phyloP scores from a whole-genome alignment of 768 basidiomycete genomes.

The Leccinum broughii region DNA sequence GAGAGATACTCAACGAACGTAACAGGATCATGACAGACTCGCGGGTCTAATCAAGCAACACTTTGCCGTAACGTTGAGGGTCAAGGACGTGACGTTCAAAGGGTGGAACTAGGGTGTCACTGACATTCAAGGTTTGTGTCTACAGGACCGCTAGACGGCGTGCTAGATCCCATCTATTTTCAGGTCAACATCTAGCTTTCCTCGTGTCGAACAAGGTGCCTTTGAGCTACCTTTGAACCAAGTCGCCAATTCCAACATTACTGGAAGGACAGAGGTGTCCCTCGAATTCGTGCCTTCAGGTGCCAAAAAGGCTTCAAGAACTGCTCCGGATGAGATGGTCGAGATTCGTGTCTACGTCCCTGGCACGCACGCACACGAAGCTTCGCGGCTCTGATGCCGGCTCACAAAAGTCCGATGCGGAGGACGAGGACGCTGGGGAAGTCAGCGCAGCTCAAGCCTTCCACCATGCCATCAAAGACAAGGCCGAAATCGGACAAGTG shows the following conservation, averaged over 20 bases:
- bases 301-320: slow-evolving; percentile 44
- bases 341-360: slow-evolving; percentile 98
- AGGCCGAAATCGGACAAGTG: slow-evolving; percentile 91
- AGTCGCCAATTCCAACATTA: slow-evolving; percentile 97
- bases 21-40: slow-evolving; percentile 89
- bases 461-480: slow-evolving; percentile 95
- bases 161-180: slow-evolving; percentile 1
- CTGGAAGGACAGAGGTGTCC: slow-evolving; percentile 96
- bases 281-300: slow-evolving; percentile 78
- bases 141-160: neutral
- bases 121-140: slow-evolving; percentile 79
- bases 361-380: slow-evolving; percentile 47
- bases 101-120: slow-evolving; percentile 99
- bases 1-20: neutral
- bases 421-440: slow-evolving; percentile 70
- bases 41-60: slow-evolving; percentile 79
- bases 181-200: slow-evolving; percentile 92
- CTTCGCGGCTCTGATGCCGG: slow-evolving; percentile 69
- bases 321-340: slow-evolving; percentile 78
- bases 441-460: slow-evolving; percentile 93
- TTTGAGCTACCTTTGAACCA: slow-evolving; percentile 86
- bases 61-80: slow-evolving; percentile 83
- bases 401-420: slow-evolving; percentile 70
- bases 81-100: slow-evolving; percentile 82
- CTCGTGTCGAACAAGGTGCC: slow-evolving; percentile 79